phyloP scores from a whole-genome alignment of 495 filamentous ascomycete genomes.

The Rhizodiscina lignyota region DNA sequence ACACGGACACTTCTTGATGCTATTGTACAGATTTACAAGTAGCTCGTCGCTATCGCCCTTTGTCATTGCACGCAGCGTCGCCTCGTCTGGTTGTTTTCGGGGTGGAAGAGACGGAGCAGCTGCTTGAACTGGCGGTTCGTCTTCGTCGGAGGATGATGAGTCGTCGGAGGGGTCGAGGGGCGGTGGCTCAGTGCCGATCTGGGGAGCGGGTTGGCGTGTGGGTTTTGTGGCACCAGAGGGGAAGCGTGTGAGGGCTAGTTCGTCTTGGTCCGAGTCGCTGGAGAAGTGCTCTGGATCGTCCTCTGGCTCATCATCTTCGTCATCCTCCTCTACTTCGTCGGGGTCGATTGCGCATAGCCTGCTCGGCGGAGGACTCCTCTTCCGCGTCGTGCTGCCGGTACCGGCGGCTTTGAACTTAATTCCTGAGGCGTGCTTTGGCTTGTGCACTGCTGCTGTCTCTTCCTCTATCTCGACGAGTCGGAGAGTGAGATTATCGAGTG shows the following conservation, averaged over 20 bases:
- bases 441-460: slow-evolving; percentile 10
- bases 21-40: slow-evolving; percentile 7
- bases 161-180: slow-evolving; percentile 8
- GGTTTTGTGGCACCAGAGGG: no score
- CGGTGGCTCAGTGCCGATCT: no score
- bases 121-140: slow-evolving; percentile 7
- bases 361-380: neutral
- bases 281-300: no score
- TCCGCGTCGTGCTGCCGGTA: slow-evolving; percentile 1
- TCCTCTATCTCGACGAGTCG: slow-evolving; percentile 15
- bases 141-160: slow-evolving; percentile 4
- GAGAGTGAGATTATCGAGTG: slow-evolving; percentile 10
- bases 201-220: no score
- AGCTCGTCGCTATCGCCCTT: slow-evolving; percentile 5
- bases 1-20: slow-evolving; percentile 9
- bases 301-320: slow-evolving; percentile 4
- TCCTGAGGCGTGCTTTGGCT: slow-evolving; percentile 4
- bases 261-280: slow-evolving; percentile 2
- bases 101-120: no score
- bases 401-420: slow-evolving; percentile 12
- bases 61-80: slow-evolving; percentile 7
- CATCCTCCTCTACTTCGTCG: slow-evolving; percentile 4
- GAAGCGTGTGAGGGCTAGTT: slow-evolving; percentile 9
- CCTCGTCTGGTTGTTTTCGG: slow-evolving; percentile 11
- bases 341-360: slow-evolving; percentile 1